Evolutionary conservation across 208 protist genomes (phyloP).

Genomic region (Trypanosoma melophagium): DNA sequence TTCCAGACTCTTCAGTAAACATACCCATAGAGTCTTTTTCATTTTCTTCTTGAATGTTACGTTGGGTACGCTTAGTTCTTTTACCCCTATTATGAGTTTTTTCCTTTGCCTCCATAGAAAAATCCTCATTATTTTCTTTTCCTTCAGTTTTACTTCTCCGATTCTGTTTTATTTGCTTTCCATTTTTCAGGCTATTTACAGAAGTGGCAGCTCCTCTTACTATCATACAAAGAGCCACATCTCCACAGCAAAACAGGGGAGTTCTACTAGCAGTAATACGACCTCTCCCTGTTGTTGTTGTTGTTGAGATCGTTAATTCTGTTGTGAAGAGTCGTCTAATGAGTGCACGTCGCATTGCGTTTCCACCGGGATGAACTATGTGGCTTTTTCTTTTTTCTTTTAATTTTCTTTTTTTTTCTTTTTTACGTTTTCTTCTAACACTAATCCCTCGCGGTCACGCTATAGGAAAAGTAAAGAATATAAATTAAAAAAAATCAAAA

Average conservation of each 20-base stretch:
- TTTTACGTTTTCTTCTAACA: not conserved
- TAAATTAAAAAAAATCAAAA: too few species aligned
- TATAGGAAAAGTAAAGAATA: too few species aligned
- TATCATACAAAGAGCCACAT: not conserved
- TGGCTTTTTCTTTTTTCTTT: not conserved
- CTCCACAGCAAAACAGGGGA: too few species aligned
- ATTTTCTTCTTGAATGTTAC: slow-evolving; percentile 7
- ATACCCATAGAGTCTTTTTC: not conserved
- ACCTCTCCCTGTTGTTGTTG: not conserved
- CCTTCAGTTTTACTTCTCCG: not conserved
- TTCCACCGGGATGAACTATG: not conserved
- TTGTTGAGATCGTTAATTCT: not conserved
- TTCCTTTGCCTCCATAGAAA: slow-evolving; percentile 6
- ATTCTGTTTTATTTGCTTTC: not conserved
- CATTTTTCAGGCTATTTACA: not conserved
- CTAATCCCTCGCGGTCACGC: not conserved
- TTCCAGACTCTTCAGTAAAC: not conserved
- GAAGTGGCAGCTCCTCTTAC: not conserved
- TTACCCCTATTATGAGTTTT: slow-evolving; percentile 3
- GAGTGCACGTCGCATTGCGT: slow-evolving; percentile 4
- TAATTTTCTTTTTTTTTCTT: too few species aligned
- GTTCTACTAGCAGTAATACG: not conserved
- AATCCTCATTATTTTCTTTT: not conserved
- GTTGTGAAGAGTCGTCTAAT: not conserved
- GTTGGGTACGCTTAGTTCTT: not conserved